Base-by-base conservation (phyloP, 768 basidiomycete genomes). In the Clitopilus passeckerianus region DNA sequence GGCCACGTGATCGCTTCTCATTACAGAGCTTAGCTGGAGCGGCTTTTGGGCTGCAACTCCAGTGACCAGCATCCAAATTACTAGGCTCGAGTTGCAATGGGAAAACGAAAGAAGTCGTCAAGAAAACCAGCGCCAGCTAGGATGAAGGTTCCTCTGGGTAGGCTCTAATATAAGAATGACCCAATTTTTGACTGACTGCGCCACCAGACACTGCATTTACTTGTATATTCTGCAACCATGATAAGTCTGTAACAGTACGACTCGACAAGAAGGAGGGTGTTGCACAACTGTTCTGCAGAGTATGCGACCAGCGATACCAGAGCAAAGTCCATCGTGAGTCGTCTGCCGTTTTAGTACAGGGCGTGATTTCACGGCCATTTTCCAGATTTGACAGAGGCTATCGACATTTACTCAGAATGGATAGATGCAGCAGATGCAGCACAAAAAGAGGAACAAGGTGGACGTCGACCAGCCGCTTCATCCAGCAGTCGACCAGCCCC, bases 331-430 rank as follows among this genome's bases (percentile, higher is more conserved):
- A 91, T 65, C 90, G 91, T 94, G 68, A 68, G 86, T 65, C 34
- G 54, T 59, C 71, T 65, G 60, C 59, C 9, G n/a, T n/a, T 44
- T 35, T 63, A 34, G 53, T 37, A 16, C 6, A 23, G 24, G 20
- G 46, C 10, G 22, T 61, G 63, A 58, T 27, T 41, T 59, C 56
- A 16, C 37, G 33, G 22, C 56, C 60, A 59, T 57, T 41, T 14
- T 56, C 46, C 68, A 95, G 92, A 94, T 70, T 77, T 94, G 56
- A 92, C 91, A 1, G 92, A 93, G 64, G 84, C 92, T 15, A 86
- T 94, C 59, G 92, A 94, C 71, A 90, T 94, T 30, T 94, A 93
- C 70, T 92, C 91, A 6, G 90, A 92, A 68, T 94, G 92, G 92
- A 91, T 93, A 62, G 91, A 93, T 69, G 91, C 91, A 54, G 89